Conservation (phyloP, 1,284 basidiomycete species). For the Sanghuangporus baumii region DNA sequence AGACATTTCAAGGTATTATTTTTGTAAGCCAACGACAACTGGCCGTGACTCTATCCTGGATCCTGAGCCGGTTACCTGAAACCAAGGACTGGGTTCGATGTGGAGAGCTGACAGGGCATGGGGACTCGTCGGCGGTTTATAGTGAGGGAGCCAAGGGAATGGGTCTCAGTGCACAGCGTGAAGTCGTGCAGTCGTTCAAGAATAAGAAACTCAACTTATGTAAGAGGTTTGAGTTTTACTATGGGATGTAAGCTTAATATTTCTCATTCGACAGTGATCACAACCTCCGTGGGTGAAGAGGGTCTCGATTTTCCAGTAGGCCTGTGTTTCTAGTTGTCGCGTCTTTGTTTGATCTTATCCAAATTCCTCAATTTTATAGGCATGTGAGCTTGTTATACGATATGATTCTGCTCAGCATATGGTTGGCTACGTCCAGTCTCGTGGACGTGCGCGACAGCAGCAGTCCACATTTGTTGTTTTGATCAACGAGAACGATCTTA, state of each 20-base stretch:
- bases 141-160: conserved; percentile 43
- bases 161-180: conserved; percentile 46
- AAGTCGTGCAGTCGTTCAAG: conserved; percentile 61
- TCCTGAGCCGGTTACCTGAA: conserved; percentile 54
- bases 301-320: conserved; percentile 78
- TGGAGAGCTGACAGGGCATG: conserved; percentile 68
- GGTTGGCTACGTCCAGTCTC: conserved; percentile 79
- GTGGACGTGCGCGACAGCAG: conserved; percentile 73
- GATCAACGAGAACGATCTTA: conserved; percentile 55
- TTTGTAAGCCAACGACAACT: conserved; percentile 81
- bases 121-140: conserved; percentile 28
- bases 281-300: conserved; percentile 84
- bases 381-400: conserved; percentile 79
- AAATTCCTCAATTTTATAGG: conserved; percentile 33
- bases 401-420: conserved; percentile 75
- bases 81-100: conserved; percentile 53
- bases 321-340: conserved; percentile 9
- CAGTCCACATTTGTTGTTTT: conserved; percentile 75
- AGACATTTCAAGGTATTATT: conserved; percentile 70
- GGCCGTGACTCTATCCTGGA: conserved; percentile 60
- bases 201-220: conserved; percentile 61
- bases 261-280: conserved; percentile 49
- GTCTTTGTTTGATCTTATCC: conserved; percentile 11
- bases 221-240: conserved; percentile 33
- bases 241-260: background rate